These are phyloP conservation scores for Nyssa sinensis DNA, from an alignment of 148 eudicot species.

Conservation along the genomic window DNA sequence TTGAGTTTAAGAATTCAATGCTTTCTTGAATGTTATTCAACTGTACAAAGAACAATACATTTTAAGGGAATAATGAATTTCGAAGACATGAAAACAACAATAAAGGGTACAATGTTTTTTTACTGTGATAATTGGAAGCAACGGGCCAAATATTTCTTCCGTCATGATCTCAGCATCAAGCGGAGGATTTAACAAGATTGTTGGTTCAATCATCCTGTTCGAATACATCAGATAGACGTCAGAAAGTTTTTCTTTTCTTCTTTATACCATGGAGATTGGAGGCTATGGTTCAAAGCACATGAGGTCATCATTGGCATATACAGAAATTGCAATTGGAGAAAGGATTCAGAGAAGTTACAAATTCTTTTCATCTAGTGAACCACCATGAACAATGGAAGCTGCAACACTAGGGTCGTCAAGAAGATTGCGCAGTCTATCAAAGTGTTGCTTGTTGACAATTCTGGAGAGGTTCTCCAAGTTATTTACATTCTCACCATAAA, in stretches of 20 bases:
- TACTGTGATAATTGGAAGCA: constrained; percentile 91
- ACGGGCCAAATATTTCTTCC: constrained; percentile 94
- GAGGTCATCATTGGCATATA: not conserved
- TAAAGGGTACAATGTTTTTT: constrained; percentile 4
- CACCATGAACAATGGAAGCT: constrained; percentile 72
- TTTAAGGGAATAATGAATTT: not conserved
- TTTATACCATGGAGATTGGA: not conserved
- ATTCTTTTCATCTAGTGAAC: constrained; percentile 50
- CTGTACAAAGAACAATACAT: constrained; percentile 27
- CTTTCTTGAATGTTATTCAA: constrained; percentile 67
- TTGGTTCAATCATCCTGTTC: constrained; percentile 85
- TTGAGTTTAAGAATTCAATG: constrained; percentile 71
- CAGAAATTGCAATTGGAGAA: not conserved
- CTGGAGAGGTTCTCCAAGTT: constrained; percentile 51
- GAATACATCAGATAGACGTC: not conserved
- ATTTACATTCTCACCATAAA: constrained; percentile 57
- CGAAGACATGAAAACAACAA: not conserved
- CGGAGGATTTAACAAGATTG: constrained; percentile 86
- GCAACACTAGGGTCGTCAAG: constrained; percentile 71
- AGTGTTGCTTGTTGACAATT: constrained; percentile 69
- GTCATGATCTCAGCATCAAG: constrained; percentile 81
- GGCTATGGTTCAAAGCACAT: too few species aligned
- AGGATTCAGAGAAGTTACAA: not conserved
- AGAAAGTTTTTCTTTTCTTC: not conserved
- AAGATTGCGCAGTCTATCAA: constrained; percentile 55